Evolutionary conservation across 2,329 filamentous ascomycete species (phyloP), one percentile per base, ranked within the genome.

Genomic region (Myriosclerotinia scirpicola): DNA sequence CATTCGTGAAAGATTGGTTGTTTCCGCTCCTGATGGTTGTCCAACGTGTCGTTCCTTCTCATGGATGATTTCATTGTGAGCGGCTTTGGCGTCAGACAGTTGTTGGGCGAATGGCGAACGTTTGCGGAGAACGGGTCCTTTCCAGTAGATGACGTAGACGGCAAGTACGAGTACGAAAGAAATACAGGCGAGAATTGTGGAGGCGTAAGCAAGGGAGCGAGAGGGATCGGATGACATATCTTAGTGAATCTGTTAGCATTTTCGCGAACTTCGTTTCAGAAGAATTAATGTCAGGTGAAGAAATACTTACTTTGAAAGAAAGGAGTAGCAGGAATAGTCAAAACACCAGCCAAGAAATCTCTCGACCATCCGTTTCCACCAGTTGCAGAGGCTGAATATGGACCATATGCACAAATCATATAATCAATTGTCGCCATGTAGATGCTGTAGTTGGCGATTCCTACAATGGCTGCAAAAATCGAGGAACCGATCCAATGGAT

Each of bases 341-440:
- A 83, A 11, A 91, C 81, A 76, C 90, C 90, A 2, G 90, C 90
- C 0, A 92, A 79, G 77, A 92, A 87, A 74, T 92, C 90, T 70
- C 90, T 83, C 3, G 88, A 83, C 79, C 89, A 91, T 1, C 89
- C 90, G 69, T 92, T 92, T 26, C 90, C 90, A 52, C 90, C 90
- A 0, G 90, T 92, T 0, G 90, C 90, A 0, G 88, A 91, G 1
- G 90, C 89, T 2, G 88, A 86, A 75, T 91, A 92, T 0, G 86
- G 85, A 0, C 90, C 90, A 72, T 92, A 91, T 0, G 89, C 87
- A 67, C 87, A 88, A 46, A 91, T 85, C 85, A 91, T 91, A 78
- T 92, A 92, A 76, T 92, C 88, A 70, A 91, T 90, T 1, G 88
- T 90, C 1, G 88, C 87, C 86, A 90, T 90, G 78, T 91, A 91